These are phyloP conservation scores for Rhizopus microsporus DNA, from an alignment of 371 early-diverging fungal species.

Conservation along the genomic window DNA sequence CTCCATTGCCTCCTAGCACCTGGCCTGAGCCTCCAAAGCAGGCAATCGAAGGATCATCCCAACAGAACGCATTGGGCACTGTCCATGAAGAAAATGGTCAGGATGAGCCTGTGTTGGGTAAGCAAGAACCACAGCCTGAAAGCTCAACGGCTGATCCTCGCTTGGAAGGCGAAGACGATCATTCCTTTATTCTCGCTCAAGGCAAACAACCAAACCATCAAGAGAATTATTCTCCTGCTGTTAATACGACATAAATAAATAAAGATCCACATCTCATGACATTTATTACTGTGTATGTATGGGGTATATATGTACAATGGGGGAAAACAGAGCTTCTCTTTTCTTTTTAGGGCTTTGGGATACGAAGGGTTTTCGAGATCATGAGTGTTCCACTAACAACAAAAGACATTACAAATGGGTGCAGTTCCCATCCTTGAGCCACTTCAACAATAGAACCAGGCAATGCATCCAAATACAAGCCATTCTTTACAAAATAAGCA, in stretches of 20 bases:
- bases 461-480: slow-evolving; percentile 56
- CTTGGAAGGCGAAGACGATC: slow-evolving; percentile 2
- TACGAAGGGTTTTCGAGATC: slow-evolving; percentile 73
- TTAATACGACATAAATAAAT: slow-evolving; percentile 1
- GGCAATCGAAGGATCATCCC: slow-evolving; percentile 10
- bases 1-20: slow-evolving; percentile 22
- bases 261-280: not conserved
- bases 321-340: not conserved
- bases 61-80: not conserved
- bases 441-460: slow-evolving; percentile 47
- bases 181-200: not conserved
- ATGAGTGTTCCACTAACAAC: slow-evolving; percentile 79
- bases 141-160: not conserved
- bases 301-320: too few relatives aligned
- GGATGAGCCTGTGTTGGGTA: not conserved
- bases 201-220: not conserved
- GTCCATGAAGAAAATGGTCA: not conserved
- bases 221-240: slow-evolving; percentile 1
- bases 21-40: slow-evolving; percentile 9
- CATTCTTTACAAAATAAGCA: slow-evolving; percentile 63
- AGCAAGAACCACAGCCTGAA: slow-evolving; percentile 1
- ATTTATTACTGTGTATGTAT: too few relatives aligned
- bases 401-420: slow-evolving; percentile 79
- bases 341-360: slow-evolving; percentile 58
- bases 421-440: slow-evolving; percentile 57